Evolutionary conservation across 2,329 filamentous ascomycete species (phyloP).

Genomic region (Penicillium sclerotigenum): DNA sequence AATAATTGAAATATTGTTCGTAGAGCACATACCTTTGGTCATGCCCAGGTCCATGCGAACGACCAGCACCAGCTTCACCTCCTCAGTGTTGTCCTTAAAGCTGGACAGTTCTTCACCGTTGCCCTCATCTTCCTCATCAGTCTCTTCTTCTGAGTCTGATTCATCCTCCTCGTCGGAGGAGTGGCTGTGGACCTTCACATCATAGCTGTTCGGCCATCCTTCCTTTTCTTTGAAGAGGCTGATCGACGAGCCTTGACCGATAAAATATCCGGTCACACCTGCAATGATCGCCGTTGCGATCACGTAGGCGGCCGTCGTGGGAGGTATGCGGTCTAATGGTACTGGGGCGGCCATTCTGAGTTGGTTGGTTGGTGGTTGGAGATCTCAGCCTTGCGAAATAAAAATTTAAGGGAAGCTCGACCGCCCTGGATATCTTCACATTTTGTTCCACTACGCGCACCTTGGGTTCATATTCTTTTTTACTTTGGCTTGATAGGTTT

Average conservation of each 20-base stretch:
- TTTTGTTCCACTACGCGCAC: not conserved
- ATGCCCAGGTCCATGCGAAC: slow-evolving; percentile 94
- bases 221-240: slow-evolving; percentile 60
- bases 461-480: not conserved
- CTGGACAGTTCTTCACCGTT: slow-evolving; percentile 47
- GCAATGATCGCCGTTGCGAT: slow-evolving; percentile 71
- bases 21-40: slow-evolving; percentile 72
- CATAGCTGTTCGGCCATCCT: slow-evolving; percentile 56
- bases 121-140: slow-evolving; percentile 68
- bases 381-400: not conserved
- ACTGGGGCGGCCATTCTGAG: slow-evolving; percentile 33
- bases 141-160: slow-evolving; percentile 56
- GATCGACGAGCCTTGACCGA: slow-evolving; percentile 63
- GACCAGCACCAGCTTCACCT: slow-evolving; percentile 91
- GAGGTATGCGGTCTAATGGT: slow-evolving; percentile 42
- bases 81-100: slow-evolving; percentile 61
- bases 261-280: slow-evolving; percentile 72
- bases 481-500: too few species aligned
- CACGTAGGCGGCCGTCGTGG: slow-evolving; percentile 59
- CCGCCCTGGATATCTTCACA: slow-evolving; percentile 2
- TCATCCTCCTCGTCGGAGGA: slow-evolving; percentile 44
- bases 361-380: not conserved
- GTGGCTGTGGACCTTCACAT: slow-evolving; percentile 45
- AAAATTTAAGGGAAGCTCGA: slow-evolving; percentile 5
- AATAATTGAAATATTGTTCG: not conserved